Conservation (phyloP, 306 rosid genomes). For the Cicer pinnatifidum region DNA sequence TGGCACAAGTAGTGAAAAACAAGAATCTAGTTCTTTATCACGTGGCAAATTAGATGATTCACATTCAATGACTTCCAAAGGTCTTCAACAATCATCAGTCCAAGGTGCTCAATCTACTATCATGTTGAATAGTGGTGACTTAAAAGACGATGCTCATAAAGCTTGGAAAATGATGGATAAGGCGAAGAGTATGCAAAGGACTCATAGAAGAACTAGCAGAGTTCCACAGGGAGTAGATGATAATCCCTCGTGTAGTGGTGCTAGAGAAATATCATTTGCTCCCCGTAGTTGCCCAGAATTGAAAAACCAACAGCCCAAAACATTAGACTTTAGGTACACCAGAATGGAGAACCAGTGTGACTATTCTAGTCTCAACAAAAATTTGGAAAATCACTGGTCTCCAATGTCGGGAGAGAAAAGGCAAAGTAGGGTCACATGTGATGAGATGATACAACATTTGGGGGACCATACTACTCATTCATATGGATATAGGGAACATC, state of each 20-base stretch:
- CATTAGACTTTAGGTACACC: conserved; percentile 24
- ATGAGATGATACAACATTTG: conserved; percentile 43
- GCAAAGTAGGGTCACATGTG: conserved; percentile 38
- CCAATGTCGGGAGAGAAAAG: conserved; percentile 43
- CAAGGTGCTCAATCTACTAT: conserved; percentile 39
- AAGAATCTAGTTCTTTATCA: conserved; percentile 33
- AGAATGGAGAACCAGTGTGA: conserved; percentile 42
- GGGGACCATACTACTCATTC: conserved; percentile 41
- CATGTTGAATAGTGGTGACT: conserved; percentile 22
- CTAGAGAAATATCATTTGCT: conserved; percentile 42
- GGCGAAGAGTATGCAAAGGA: conserved; percentile 52
- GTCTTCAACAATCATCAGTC: conserved; percentile 46
- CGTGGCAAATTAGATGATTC: conserved; percentile 43
- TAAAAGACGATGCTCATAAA: conserved; percentile 57
- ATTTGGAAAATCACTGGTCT: conserved; percentile 28
- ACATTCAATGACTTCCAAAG: conserved; percentile 46
- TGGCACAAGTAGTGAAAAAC: conserved; percentile 40
- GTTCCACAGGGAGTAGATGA: conserved; percentile 43
- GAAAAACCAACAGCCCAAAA: conserved; percentile 43
- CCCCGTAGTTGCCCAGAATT: conserved; percentile 25
- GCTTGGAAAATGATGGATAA: conserved; percentile 86
- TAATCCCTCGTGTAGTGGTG: conserved; percentile 44
- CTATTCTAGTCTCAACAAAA: conserved; percentile 28
- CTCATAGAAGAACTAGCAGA: conserved; percentile 42
- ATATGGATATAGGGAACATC: conserved; percentile 42